These are phyloP conservation scores for Aspergillus ruber DNA, from an alignment of 2,329 filamentous ascomycete genomes.

Conservation along the genomic window DNA sequence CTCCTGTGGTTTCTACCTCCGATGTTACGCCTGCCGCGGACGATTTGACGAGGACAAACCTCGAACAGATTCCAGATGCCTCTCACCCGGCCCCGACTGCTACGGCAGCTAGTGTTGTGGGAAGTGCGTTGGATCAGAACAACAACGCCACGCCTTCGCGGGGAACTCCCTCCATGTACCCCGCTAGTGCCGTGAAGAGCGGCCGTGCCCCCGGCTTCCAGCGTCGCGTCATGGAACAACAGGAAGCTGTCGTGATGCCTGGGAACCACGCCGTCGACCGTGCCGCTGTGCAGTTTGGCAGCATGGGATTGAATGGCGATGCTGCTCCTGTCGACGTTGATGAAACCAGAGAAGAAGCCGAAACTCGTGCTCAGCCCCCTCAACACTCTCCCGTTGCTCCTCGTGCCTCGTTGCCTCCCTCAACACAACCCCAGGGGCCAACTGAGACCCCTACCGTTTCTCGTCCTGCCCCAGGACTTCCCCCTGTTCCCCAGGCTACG, in stretches of 20 bases:
- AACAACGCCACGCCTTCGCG: slow-evolving; percentile 49
- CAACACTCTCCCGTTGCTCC: slow-evolving; percentile 87
- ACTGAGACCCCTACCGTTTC: slow-evolving; percentile 41
- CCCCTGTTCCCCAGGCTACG: slow-evolving; percentile 53
- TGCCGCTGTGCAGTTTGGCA: slow-evolving; percentile 90
- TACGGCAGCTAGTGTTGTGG: slow-evolving; percentile 81
- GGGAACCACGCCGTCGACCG: slow-evolving; percentile 92
- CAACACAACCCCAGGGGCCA: slow-evolving; percentile 30
- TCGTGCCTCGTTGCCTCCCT: slow-evolving; percentile 76
- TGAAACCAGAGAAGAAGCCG: slow-evolving; percentile 87
- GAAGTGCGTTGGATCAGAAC: slow-evolving; percentile 75
- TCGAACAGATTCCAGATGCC: slow-evolving; percentile 80
- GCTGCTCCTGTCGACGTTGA: slow-evolving; percentile 63
- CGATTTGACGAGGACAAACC: slow-evolving; percentile 82
- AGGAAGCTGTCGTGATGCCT: slow-evolving; percentile 97
- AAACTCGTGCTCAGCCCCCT: slow-evolving; percentile 87
- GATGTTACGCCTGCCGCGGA: slow-evolving; percentile 64
- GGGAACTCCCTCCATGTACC: slow-evolving; percentile 64
- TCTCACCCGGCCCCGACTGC: slow-evolving; percentile 71
- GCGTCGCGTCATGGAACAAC: slow-evolving; percentile 83
- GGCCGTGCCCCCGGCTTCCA: slow-evolving; percentile 72
- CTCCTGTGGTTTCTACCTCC: slow-evolving; percentile 28
- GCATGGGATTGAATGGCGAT: slow-evolving; percentile 78
- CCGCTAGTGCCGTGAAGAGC: slow-evolving; percentile 66
- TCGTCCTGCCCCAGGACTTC: slow-evolving; percentile 57